These are phyloP conservation scores for Fistulinella cinereoalba DNA, from an alignment of 1,284 basidiomycete genomes.

Conservation along the genomic window DNA sequence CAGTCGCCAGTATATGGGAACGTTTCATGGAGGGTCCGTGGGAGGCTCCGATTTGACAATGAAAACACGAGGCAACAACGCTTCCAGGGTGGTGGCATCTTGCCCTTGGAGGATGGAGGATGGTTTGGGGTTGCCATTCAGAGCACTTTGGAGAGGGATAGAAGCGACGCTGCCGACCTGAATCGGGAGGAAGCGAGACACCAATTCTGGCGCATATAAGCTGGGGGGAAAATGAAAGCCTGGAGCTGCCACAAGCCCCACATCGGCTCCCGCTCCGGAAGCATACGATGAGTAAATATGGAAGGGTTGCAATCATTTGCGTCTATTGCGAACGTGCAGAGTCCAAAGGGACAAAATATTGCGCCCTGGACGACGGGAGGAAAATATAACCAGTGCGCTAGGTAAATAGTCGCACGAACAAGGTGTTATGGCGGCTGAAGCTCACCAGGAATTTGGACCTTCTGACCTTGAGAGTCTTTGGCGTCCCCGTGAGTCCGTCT, in stretches of 20 bases:
- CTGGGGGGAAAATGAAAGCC: not conserved
- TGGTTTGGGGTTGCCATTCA: slow-evolving; percentile 6
- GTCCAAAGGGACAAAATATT: too few relatives aligned
- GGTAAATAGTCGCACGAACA: too few relatives aligned
- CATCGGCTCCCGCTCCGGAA: not conserved
- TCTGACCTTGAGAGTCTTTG: too few relatives aligned
- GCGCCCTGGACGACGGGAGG: too few relatives aligned
- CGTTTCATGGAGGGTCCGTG: slow-evolving; percentile 16
- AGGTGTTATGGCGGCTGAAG: too few relatives aligned
- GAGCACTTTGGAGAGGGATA: too few relatives aligned
- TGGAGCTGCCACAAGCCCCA: slow-evolving; percentile 2
- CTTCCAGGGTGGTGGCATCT: too few relatives aligned
- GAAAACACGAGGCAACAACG: slow-evolving; percentile 30
- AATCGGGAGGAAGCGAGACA: slow-evolving; percentile 13
- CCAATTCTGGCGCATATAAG: not conserved
- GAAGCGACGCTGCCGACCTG: slow-evolving; percentile 1
- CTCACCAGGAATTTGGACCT: too few relatives aligned
- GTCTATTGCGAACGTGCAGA: too few relatives aligned
- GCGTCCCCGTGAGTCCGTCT: too few relatives aligned
- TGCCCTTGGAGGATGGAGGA: slow-evolving; percentile 4
- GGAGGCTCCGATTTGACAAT: slow-evolving; percentile 10
- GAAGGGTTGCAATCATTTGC: not conserved
- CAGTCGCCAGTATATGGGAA: slow-evolving; percentile 12
- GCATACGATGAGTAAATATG: not conserved
- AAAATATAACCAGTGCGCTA: too few relatives aligned